Conservation (phyloP, 331 rosid genomes). For the Quercus phellos region DNA sequence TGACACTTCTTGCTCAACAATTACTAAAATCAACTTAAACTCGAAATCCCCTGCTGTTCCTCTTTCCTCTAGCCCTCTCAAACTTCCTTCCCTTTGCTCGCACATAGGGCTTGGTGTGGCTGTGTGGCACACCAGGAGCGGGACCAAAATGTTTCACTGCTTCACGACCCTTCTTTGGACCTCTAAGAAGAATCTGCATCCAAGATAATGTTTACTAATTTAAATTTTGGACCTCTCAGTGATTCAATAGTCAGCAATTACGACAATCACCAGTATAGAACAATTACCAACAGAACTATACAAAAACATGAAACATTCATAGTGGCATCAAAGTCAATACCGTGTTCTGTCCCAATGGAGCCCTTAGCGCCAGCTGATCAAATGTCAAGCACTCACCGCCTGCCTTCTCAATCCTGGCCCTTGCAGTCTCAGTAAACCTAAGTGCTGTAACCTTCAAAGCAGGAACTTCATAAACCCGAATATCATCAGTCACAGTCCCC, state of each 20-base stretch:
- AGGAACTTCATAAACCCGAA: slow-evolving; percentile 69
- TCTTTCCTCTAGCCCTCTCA: slow-evolving; percentile 81
- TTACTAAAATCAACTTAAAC: slow-evolving; percentile 32
- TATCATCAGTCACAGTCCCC: slow-evolving; percentile 73
- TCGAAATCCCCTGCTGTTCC: slow-evolving; percentile 75
- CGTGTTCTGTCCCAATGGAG: slow-evolving; percentile 76
- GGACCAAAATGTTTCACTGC: slow-evolving; percentile 89
- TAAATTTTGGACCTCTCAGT: not conserved
- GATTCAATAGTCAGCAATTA: not conserved
- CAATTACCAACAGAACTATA: not conserved
- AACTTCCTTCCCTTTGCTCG: slow-evolving; percentile 75
- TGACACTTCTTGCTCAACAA: slow-evolving; percentile 4
- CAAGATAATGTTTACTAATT: not conserved
- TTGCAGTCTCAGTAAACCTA: slow-evolving; percentile 71
- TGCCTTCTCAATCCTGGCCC: slow-evolving; percentile 86
- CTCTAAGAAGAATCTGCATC: slow-evolving; percentile 70
- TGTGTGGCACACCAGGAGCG: slow-evolving; percentile 93
- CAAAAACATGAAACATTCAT: not conserved
- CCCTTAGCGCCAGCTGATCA: slow-evolving; percentile 70
- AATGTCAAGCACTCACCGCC: slow-evolving; percentile 91
- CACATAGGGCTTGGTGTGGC: slow-evolving; percentile 84
- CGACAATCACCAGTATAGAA: not conserved
- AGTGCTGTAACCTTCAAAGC: slow-evolving; percentile 61
- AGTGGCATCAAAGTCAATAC: slow-evolving; percentile 22
- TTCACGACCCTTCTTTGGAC: slow-evolving; percentile 78